phyloP scores from a whole-genome alignment of 768 basidiomycete species.

The Suillus hirtellus region DNA sequence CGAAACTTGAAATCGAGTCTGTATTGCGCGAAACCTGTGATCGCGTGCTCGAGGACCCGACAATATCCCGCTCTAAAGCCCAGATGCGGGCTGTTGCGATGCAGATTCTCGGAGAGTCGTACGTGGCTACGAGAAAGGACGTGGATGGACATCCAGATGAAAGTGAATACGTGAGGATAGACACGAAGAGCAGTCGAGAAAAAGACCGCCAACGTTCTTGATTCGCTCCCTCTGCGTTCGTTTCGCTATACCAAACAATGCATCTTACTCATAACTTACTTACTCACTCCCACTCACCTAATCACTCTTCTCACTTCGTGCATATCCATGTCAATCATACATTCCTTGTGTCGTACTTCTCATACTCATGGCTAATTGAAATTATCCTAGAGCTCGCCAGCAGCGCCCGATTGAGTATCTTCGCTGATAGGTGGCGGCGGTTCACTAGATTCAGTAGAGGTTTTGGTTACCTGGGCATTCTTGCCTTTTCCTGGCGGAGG shows the following conservation, averaged over 20 bases:
- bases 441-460: not conserved
- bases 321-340: constrained; percentile 6
- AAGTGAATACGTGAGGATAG: constrained; percentile 79
- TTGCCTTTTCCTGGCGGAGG: constrained; percentile 81
- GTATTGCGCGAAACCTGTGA: constrained; percentile 89
- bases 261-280: constrained; percentile 1
- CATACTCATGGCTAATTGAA: not conserved
- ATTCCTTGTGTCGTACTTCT: not conserved
- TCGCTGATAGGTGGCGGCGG: not conserved
- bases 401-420: not conserved
- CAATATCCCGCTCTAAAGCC: constrained; percentile 54
- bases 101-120: constrained; percentile 84
- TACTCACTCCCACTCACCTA: constrained; percentile 1
- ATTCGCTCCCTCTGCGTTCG: not conserved
- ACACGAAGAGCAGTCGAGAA: constrained; percentile 66
- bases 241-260: constrained; percentile 4
- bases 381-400: constrained; percentile 3
- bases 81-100: constrained; percentile 77
- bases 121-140: constrained; percentile 68
- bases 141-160: constrained; percentile 50
- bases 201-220: constrained; percentile 35
- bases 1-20: constrained; percentile 90
- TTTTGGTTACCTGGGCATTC: constrained; percentile 32
- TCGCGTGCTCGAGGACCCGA: constrained; percentile 63
- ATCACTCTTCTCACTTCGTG: not conserved